Conservation (phyloP, 2,329 filamentous ascomycete genomes). For the Davidsoniella neocaledoniae region DNA sequence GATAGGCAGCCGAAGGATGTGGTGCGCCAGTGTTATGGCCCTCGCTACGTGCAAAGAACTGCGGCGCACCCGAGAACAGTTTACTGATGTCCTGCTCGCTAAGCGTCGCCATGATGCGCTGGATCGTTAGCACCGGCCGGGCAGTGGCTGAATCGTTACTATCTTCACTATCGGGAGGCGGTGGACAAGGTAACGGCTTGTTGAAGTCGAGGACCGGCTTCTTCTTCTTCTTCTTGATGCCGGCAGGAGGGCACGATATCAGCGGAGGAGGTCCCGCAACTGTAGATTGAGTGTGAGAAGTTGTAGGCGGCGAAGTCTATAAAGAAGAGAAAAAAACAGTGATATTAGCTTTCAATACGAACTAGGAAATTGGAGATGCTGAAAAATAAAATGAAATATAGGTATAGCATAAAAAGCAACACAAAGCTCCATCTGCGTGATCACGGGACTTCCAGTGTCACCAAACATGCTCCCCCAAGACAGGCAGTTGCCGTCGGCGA, state of each 20-base stretch:
- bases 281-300: background rate
- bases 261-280: background rate
- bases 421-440: background rate
- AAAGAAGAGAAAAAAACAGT: background rate
- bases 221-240: background rate
- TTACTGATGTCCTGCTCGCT: constrained; percentile 45
- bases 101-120: constrained; percentile 43
- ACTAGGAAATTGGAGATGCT: background rate
- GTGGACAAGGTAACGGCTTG: constrained; percentile 40
- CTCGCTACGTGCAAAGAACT: constrained; percentile 47
- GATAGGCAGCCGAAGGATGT: constrained; percentile 48
- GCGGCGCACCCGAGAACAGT: constrained; percentile 60
- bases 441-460: no score
- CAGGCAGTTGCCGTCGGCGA: background rate
- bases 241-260: background rate
- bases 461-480: background rate
- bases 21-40: constrained; percentile 42
- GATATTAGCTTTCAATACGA: background rate
- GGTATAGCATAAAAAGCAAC: background rate
- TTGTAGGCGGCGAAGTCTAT: constrained; percentile 3
- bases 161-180: constrained; percentile 20
- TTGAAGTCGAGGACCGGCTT: constrained; percentile 26
- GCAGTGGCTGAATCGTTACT: constrained; percentile 24
- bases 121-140: constrained; percentile 32
- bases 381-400: background rate